phyloP scores from a whole-genome alignment of 257 asterid species.

The Primulina eburnea region DNA sequence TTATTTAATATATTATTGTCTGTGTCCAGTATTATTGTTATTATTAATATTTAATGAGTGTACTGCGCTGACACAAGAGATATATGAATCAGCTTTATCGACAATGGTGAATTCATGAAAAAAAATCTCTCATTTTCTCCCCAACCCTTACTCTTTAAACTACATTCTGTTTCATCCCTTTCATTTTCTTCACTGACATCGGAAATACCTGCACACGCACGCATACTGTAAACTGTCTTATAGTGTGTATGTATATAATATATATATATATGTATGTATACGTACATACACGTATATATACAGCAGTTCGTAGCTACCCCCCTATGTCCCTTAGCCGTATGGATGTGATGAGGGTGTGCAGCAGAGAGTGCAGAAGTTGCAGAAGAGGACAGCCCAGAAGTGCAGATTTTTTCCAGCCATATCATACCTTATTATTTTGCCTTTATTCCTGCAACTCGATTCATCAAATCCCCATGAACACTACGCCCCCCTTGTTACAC shows the following conservation, averaged over 20 bases:
- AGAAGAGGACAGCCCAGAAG: conserved; percentile 35
- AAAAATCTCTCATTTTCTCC: conserved; percentile 21
- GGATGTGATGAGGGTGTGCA: conserved; percentile 39
- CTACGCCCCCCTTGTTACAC: conserved; percentile 23
- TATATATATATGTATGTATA: too few relatives aligned
- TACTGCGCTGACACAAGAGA: conserved; percentile 54
- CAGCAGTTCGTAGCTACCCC: conserved; percentile 23
- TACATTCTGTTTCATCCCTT: conserved; percentile 63
- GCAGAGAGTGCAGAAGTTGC: conserved; percentile 40
- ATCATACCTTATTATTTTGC: conserved; percentile 37
- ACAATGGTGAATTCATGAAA: conserved; percentile 41
- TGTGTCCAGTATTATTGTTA: not conserved
- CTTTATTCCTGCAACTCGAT: conserved; percentile 33
- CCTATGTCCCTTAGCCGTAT: conserved; percentile 35
- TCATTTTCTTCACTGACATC: conserved; percentile 73
- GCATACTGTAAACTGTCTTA: conserved; percentile 51
- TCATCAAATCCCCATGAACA: conserved; percentile 50
- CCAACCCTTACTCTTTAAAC: conserved; percentile 35
- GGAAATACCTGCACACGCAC: conserved; percentile 93
- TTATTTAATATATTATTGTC: too few relatives aligned
- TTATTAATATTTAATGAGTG: conserved; percentile 56
- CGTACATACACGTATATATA: conserved; percentile 27
- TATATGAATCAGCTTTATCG: conserved; percentile 83
- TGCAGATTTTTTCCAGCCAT: conserved; percentile 31
- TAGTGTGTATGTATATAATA: too few relatives aligned